Percentiles rank a stretch among this genome's conserved stretches.
phyloP scores from a whole-genome alignment of 148 eudicot species.

The Agrostemma githago region DNA sequence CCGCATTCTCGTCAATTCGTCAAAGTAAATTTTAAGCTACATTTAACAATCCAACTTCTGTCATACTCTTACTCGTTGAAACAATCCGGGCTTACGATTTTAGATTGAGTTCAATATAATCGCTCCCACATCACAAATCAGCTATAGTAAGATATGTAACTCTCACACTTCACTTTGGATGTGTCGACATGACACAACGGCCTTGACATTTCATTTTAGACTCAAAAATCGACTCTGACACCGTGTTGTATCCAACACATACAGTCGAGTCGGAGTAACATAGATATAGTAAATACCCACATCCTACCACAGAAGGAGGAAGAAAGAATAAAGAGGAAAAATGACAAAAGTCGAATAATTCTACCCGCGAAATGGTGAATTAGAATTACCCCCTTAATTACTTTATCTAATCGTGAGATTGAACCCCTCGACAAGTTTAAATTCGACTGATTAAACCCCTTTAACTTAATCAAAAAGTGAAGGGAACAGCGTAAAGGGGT shows the following conservation, averaged over 20 bases:
- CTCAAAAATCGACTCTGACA: neutral
- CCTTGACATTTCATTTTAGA: neutral
- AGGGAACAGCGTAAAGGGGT: too few relatives aligned
- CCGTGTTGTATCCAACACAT: too few relatives aligned
- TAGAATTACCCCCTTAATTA: too few relatives aligned
- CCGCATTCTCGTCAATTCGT: neutral
- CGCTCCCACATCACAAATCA: neutral
- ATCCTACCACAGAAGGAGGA: neutral
- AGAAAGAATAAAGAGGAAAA: neutral
- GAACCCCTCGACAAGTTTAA: too few relatives aligned
- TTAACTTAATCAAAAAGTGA: too few relatives aligned
- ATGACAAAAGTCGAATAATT: neutral
- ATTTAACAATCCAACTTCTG: neutral
- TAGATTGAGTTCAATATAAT: neutral
- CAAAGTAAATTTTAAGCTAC: neutral
- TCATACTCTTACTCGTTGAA: neutral
- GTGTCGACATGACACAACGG: too few relatives aligned
- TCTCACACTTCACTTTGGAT: too few relatives aligned
- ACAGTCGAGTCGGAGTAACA: too few relatives aligned
- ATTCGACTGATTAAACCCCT: too few relatives aligned
- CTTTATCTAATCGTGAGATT: too few relatives aligned
- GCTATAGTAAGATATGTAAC: neutral
- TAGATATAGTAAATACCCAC: neutral
- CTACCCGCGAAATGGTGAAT: neutral
- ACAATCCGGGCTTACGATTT: neutral